A percentile compares a stretch with the other conserved stretches of the same genome.
phyloP scores from a whole-genome alignment of 2,329 filamentous ascomycete species.

The Xylaria multiplex region DNA sequence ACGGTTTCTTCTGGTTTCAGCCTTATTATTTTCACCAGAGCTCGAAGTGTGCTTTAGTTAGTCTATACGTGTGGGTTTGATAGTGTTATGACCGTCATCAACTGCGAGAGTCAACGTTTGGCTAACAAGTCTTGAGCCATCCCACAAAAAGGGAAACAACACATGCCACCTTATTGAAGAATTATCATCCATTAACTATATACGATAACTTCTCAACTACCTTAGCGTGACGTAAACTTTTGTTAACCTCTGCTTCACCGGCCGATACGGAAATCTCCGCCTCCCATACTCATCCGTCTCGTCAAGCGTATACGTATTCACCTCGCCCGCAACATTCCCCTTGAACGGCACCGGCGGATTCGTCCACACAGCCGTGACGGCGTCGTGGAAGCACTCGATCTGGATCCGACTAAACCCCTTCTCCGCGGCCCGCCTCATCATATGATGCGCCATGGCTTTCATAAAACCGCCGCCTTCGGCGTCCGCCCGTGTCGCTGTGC shows the following conservation, averaged over 20 bases:
- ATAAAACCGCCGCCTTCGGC: conserved; percentile 27
- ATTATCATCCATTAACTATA: neutral
- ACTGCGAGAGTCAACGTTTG: neutral
- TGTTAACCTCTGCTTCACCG: conserved; percentile 28
- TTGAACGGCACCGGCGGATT: conserved; percentile 31
- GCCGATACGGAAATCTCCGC: conserved; percentile 25
- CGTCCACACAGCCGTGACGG: conserved; percentile 33
- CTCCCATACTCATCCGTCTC: conserved; percentile 20
- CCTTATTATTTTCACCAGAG: too few species aligned
- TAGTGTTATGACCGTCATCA: neutral
- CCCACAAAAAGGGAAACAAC: neutral
- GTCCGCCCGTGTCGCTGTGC: conserved; percentile 31
- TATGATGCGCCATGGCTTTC: conserved; percentile 27
- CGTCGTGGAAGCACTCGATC: conserved; percentile 35
- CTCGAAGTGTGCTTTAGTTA: neutral
- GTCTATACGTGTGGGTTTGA: neutral
- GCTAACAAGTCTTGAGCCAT: neutral
- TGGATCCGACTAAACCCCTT: conserved; percentile 27
- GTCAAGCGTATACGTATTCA: conserved; percentile 25
- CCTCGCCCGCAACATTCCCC: conserved; percentile 21
- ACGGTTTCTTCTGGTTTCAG: neutral
- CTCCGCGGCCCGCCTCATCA: conserved; percentile 32
- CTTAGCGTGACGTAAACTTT: conserved; percentile 29
- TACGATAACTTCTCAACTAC: neutral
- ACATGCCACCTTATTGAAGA: neutral